Evolutionary conservation across 2,329 filamentous ascomycete genomes (phyloP).

Genomic region (Rachicladosporium sp.): DNA sequence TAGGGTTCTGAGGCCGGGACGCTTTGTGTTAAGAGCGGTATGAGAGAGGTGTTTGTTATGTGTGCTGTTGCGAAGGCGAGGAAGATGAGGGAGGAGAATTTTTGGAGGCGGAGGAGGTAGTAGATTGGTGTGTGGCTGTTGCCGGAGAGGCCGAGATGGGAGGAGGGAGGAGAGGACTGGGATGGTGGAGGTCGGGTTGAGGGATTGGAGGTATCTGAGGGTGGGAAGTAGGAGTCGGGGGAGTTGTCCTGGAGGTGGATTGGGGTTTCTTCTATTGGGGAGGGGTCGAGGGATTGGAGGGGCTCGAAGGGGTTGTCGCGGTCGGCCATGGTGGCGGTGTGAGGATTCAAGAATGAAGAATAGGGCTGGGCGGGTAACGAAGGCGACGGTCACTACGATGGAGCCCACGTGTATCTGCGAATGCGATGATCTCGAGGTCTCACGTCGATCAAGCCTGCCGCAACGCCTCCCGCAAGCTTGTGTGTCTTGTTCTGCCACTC

Average conservation of each 20-base stretch:
- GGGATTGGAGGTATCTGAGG: constrained; percentile 2
- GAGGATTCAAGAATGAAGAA: too few species aligned
- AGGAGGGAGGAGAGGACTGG: constrained; percentile 21
- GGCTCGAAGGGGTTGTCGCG: constrained; percentile 11
- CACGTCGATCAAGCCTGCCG: too few species aligned
- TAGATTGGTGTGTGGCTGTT: constrained; percentile 51
- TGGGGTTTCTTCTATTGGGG: constrained; percentile 54
- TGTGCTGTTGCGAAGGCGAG: constrained; percentile 65
- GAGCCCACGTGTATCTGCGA: too few species aligned
- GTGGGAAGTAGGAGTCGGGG: constrained; percentile 28
- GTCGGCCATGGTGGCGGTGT: constrained; percentile 21
- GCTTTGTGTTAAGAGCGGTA: constrained; percentile 62
- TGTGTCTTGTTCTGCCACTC: too few species aligned
- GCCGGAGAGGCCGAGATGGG: constrained; percentile 46
- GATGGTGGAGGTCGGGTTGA: constrained; percentile 20
- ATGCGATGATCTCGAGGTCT: too few species aligned
- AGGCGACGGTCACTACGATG: too few species aligned
- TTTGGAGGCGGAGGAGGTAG: constrained; percentile 68
- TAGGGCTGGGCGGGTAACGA: too few species aligned
- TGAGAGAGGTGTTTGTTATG: constrained; percentile 67
- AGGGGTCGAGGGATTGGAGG: constrained; percentile 68
- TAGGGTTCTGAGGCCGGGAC: constrained; percentile 68
- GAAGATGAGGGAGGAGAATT: constrained; percentile 80
- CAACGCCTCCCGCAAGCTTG: too few species aligned
- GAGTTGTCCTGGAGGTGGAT: constrained; percentile 34